A percentile compares a stretch with the other conserved stretches of the same genome.
phyloP scores from a whole-genome alignment of 1,139 yeast species.

The Taiozyma sp. region DNA sequence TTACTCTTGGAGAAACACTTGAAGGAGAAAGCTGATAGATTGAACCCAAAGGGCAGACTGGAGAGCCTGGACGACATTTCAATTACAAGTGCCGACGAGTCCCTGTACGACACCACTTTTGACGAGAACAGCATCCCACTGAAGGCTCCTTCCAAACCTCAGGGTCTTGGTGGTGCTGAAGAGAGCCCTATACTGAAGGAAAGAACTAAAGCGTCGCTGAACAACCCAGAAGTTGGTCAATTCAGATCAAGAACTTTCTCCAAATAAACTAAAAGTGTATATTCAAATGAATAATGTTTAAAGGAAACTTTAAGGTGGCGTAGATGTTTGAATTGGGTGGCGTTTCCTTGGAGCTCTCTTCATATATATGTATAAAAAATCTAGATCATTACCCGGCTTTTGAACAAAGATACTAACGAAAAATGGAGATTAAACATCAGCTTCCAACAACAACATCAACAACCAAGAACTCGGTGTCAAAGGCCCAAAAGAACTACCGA shows the following conservation, averaged over 20 bases:
- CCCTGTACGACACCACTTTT: neutral
- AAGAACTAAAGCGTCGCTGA: neutral
- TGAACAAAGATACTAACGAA: constrained; percentile 15
- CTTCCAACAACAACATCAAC: neutral
- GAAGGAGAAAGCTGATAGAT: constrained; percentile 32
- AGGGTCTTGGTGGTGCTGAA: neutral
- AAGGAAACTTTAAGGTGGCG: too few relatives aligned
- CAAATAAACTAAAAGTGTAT: neutral
- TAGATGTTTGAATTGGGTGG: neutral
- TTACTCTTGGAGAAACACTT: constrained; percentile 54
- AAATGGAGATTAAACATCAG: neutral
- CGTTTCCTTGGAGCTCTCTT: neutral
- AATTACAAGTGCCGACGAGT: neutral
- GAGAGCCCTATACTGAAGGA: neutral
- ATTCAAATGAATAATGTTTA: too few relatives aligned
- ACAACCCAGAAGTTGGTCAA: neutral
- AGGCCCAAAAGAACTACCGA: neutral
- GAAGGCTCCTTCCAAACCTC: neutral
- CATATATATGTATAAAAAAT: too few relatives aligned
- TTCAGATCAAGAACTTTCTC: neutral
- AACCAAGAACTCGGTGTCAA: neutral
- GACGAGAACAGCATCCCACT: neutral
- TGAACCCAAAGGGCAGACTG: neutral
- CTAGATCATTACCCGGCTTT: neutral
- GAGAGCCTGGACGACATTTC: neutral